A percentile compares a stretch with the other conserved stretches of the same genome.
Conservation (phyloP, 2,329 filamentous ascomycete genomes). For the Aspergillus arachidicola region DNA sequence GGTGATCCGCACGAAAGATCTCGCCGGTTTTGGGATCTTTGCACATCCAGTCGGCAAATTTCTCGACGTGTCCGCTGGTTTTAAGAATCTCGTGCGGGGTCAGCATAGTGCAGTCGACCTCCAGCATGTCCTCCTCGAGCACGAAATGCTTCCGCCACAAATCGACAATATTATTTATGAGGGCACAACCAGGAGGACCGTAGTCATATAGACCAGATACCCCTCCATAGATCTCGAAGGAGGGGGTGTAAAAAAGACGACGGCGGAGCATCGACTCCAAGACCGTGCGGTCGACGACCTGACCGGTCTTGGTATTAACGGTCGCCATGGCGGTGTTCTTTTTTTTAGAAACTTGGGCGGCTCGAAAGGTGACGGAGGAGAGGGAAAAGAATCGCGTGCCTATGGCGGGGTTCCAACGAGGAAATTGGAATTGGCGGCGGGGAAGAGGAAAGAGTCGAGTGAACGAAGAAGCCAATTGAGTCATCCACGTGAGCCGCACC, state of each 20-base stretch:
- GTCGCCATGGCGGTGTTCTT: slow-evolving; percentile 55
- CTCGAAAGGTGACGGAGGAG: slow-evolving; percentile 36
- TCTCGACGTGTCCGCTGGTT: slow-evolving; percentile 94
- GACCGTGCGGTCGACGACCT: slow-evolving; percentile 79
- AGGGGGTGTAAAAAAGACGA: slow-evolving; percentile 90
- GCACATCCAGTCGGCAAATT: slow-evolving; percentile 99
- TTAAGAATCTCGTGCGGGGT: slow-evolving; percentile 94
- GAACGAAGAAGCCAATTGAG: slow-evolving; percentile 39
- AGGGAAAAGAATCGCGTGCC: slow-evolving; percentile 42
- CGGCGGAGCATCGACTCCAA: slow-evolving; percentile 86
- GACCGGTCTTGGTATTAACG: slow-evolving; percentile 80
- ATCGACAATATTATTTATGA: slow-evolving; percentile 87
- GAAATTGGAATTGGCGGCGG: slow-evolving; percentile 29
- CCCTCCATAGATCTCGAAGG: slow-evolving; percentile 94
- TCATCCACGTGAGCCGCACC: slow-evolving; percentile 37
- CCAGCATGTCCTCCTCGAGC: slow-evolving; percentile 90
- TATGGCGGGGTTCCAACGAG: slow-evolving; percentile 29
- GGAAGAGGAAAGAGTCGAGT: slow-evolving; percentile 36
- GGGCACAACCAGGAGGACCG: slow-evolving; percentile 81
- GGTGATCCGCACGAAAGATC: slow-evolving; percentile 92
- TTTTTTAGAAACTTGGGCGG: slow-evolving; percentile 33
- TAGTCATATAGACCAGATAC: slow-evolving; percentile 91
- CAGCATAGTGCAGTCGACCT: slow-evolving; percentile 90
- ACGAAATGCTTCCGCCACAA: slow-evolving; percentile 93
- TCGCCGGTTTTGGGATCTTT: slow-evolving; percentile 98